phyloP scores from a whole-genome alignment of 441 rosid species.

The Flueggea neowawraea region DNA sequence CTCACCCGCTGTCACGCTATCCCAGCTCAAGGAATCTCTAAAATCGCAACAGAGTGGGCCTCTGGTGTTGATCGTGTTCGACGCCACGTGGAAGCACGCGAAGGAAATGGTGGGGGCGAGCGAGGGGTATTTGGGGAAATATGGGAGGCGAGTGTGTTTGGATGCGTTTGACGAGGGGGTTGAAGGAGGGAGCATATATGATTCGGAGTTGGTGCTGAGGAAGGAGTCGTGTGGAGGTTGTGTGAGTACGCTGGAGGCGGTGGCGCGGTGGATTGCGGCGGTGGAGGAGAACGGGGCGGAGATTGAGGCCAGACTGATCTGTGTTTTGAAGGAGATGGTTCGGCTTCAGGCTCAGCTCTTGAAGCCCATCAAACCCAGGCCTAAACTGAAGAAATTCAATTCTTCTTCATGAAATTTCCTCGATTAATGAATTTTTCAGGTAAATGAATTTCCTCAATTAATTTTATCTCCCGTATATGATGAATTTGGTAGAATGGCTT shows the following conservation, averaged over 20 bases:
- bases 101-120: conserved; percentile 86
- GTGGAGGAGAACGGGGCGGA: conserved; percentile 54
- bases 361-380: conserved; percentile 59
- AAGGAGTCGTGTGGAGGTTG: conserved; percentile 82
- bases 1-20: conserved; percentile 46
- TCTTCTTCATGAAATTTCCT: too few species aligned
- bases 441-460: too few species aligned
- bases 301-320: conserved; percentile 52
- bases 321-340: conserved; percentile 75
- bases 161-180: conserved; percentile 45
- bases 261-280: conserved; percentile 38
- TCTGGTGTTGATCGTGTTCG: conserved; percentile 59
- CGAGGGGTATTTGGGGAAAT: conserved; percentile 47
- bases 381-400: conserved; percentile 32
- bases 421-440: too few species aligned
- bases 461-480: too few species aligned
- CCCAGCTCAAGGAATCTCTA: conserved; percentile 35
- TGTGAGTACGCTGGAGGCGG: conserved; percentile 84
- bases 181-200: conserved; percentile 69
- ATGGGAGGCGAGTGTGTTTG: conserved; percentile 67
- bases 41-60: conserved; percentile 8
- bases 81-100: conserved; percentile 94
- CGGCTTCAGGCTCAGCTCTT: conserved; percentile 65
- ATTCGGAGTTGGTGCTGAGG: conserved; percentile 61
- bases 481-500: too few species aligned